phyloP scores from a whole-genome alignment of 208 protist species.

The Herpetomonas tarakana region DNA sequence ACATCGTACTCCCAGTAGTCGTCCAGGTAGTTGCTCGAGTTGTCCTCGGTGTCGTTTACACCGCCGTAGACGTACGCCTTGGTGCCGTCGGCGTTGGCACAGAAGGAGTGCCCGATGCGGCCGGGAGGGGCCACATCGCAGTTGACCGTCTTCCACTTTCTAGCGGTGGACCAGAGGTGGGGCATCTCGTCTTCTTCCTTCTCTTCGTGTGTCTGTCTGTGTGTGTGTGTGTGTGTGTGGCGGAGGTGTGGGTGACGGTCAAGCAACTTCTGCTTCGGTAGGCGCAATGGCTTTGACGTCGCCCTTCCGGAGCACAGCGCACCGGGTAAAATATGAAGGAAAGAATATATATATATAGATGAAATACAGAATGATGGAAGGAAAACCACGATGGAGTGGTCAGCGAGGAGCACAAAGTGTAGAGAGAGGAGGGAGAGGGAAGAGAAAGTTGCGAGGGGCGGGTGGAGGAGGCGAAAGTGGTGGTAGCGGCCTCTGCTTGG shows the following conservation, averaged over 20 bases:
- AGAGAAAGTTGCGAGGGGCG: too few relatives aligned
- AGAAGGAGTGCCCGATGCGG: conserved; percentile 85
- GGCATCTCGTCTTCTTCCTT: conserved; percentile 15
- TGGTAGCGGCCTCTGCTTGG: too few relatives aligned
- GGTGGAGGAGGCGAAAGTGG: too few relatives aligned
- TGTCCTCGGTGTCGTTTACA: conserved; percentile 77
- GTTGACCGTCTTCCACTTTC: conserved; percentile 43
- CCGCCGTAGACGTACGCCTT: conserved; percentile 88
- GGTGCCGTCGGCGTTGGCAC: conserved; percentile 52
- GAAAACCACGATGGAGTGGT: too few relatives aligned
- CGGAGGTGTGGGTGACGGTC: conserved; percentile 10
- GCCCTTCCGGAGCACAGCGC: too few relatives aligned
- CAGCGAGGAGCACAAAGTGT: too few relatives aligned
- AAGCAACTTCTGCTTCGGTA: too few relatives aligned
- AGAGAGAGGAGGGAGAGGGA: too few relatives aligned
- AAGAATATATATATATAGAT: background rate
- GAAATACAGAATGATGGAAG: too few relatives aligned
- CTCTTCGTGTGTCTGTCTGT: too few relatives aligned
- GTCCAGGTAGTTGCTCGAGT: conserved; percentile 76
- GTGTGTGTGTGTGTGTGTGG: too few relatives aligned
- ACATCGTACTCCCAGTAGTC: conserved; percentile 83
- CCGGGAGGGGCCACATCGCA: conserved; percentile 56
- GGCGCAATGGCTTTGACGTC: too few relatives aligned
- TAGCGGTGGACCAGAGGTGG: conserved; percentile 6
- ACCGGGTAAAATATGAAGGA: background rate